These are phyloP conservation scores for Dactylorhiza incarnata DNA, from an alignment of 106 monocot species.

Conservation along the genomic window DNA sequence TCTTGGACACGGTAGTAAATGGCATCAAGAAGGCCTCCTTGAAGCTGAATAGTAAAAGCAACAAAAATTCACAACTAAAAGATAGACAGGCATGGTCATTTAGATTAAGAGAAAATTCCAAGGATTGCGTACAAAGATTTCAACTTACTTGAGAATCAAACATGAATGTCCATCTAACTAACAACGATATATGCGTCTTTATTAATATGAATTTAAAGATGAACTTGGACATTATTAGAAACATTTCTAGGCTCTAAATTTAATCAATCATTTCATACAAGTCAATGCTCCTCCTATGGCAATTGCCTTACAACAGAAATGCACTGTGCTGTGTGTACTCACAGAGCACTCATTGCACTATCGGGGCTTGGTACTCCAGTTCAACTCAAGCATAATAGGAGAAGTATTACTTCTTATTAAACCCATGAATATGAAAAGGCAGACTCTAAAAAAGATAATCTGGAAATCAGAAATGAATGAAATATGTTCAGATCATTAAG, in stretches of 20 bases:
- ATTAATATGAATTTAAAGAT: not conserved
- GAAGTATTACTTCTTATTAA: too few species aligned
- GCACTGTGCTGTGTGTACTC: too few species aligned
- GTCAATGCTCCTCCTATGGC: too few species aligned
- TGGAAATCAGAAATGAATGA: too few species aligned
- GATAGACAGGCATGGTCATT: not conserved
- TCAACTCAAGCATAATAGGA: too few species aligned
- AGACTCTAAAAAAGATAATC: too few species aligned
- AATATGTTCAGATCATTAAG: too few species aligned
- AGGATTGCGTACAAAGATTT: not conserved
- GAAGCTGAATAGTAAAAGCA: conserved; percentile 44
- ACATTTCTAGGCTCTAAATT: not conserved
- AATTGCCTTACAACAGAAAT: too few species aligned
- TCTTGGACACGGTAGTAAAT: conserved; percentile 61
- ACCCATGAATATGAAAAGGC: too few species aligned
- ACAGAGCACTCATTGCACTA: too few species aligned
- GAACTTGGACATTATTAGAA: not conserved
- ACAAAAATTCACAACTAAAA: not conserved
- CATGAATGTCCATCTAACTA: not conserved
- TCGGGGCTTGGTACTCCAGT: too few species aligned
- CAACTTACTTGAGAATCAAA: conserved; percentile 4
- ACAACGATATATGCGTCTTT: not conserved
- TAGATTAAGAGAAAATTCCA: not conserved
- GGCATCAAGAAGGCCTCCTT: conserved; percentile 84
- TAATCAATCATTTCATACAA: not conserved